These are phyloP conservation scores for Bondarzewia mesenterica DNA, from an alignment of 1,284 basidiomycete species.

Conservation along the genomic window DNA sequence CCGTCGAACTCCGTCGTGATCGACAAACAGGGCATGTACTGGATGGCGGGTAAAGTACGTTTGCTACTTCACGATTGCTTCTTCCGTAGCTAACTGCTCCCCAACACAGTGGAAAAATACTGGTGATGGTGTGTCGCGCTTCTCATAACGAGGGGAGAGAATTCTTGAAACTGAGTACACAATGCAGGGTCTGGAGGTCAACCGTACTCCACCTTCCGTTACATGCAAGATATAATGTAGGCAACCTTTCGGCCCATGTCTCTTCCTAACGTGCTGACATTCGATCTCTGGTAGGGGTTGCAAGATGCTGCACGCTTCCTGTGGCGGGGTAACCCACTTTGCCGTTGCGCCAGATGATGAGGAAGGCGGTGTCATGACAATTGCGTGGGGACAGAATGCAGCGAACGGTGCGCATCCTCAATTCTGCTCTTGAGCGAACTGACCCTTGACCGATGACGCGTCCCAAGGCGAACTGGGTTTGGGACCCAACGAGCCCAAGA, in stretches of 20 bases:
- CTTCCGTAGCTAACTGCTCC: constrained; percentile 1
- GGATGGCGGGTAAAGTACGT: constrained; percentile 73
- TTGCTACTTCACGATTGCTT: constrained; percentile 5
- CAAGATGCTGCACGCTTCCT: constrained; percentile 57
- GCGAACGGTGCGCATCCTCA: constrained; percentile 65
- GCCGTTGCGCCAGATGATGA: constrained; percentile 68
- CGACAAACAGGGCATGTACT: constrained; percentile 78
- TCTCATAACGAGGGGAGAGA: constrained; percentile 12
- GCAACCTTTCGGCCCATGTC: constrained; percentile 13
- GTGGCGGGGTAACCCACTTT: constrained; percentile 90
- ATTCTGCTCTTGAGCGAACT: no score
- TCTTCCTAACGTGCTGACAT: constrained; percentile 2
- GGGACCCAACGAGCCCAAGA: constrained; percentile 75
- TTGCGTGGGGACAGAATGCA: constrained; percentile 82
- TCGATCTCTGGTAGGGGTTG: constrained; percentile 45
- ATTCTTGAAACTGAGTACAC: constrained; percentile 5
- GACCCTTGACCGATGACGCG: not conserved
- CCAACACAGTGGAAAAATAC: constrained; percentile 79
- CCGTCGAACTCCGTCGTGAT: constrained; percentile 80
- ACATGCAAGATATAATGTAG: constrained; percentile 75
- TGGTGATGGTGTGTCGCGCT: constrained; percentile 63
- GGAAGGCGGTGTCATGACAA: constrained; percentile 59
- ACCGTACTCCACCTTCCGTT: constrained; percentile 76
- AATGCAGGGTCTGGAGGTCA: constrained; percentile 64
- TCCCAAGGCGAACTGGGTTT: constrained; percentile 73